Evolutionary conservation across 805 yeast species (phyloP), one percentile per base, ranked within the genome.

Genomic region (Myxozyma monticola): DNA sequence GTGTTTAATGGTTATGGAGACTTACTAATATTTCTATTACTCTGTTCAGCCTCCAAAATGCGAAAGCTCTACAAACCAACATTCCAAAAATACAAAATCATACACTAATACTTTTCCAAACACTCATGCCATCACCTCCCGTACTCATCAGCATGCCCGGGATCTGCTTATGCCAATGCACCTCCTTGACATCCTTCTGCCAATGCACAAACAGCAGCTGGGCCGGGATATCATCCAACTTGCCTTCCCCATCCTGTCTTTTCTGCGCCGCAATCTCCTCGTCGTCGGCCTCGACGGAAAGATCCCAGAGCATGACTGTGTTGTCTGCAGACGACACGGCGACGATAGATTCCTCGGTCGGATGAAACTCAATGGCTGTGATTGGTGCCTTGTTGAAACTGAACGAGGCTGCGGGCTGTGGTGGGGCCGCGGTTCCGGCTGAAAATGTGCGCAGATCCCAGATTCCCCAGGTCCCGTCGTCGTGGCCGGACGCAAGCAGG

Each of bases 271-370:
- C 81, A 59, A 91, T 85, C 70, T 91, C 99, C 66, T 91, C 98
- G 66, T 93, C 98, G 68, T 90, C 99, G 2, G 98, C 98, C 72
- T 93, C 99, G 14, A 93, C 99, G 10, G 97, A 91, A 67, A 93
- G 76, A 73, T 93, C 99, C 99, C 99, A 93, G 59, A 93, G 73
- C 1, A 97, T 89, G 7, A 93, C 97, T 4, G 98, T 93, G 68
- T 89, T 89, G 70, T 93, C 99, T 67, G 90, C 98, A 0, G 96
- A 87, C 2, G 95, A 89, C 15, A 91, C 97, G 1, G 98, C 98
- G 47, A 93, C 79, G 56, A 90, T 88, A 0, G 96, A 88, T 70
- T 93, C 99, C 67, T 93, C 99, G 59, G 84, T 74, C 42, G 98
- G 99, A 66, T 90, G 90, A 76, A 91, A 93, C 55, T 91, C 84